Base-by-base conservation (phyloP, 164 flowering plant genomes). In the Annona squamosa region DNA sequence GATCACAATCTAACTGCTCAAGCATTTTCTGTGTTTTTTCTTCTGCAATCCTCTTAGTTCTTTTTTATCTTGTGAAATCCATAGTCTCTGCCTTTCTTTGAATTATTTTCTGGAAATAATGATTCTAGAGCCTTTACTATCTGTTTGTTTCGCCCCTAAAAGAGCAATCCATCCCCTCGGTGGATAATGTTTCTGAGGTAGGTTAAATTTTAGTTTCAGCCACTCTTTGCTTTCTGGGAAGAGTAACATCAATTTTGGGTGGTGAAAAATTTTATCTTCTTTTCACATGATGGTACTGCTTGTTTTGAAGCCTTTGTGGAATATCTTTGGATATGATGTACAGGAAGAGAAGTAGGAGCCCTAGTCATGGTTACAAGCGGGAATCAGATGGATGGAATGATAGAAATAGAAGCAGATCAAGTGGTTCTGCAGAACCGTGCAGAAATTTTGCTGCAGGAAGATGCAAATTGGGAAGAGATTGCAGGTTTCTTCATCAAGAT, bases 401-500 rank as follows among this genome's bases (percentile, higher is more conserved):
- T 42, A 81, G 83, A 78, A 77, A 65, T 43, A 83, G 86, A 82
- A 84, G 79, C 75, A 82, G 84, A 74, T 71, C 84, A 4, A 81
- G 82, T 59, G 72, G 72, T 47, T 65, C 69, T 6, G 65, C 52
- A 19, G 63, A 9, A 63, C 82, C 83, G 42, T 93, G 98, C 81
- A 89, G 81, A 77, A 90, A 76, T 78, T 91, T 87, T 81, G 84
- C 85, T 26, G 80, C 81, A 1, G 97, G 97, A 57, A 79, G 81
- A 67, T 91, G 97, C 79, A 84, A 84, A 2, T 81, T 84, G 48
- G 89, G 95, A 43, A 81, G 79, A 46, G 46, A 76, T 73, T 93
- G 86, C 78, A 81, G 79, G 64, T 90, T 85, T 83, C 72, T 81
- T 79, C 97, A 90, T 77, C 80, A 82, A n/a, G 84, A 75, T 63